A percentile compares a stretch with the other conserved stretches of the same genome.
These are phyloP conservation scores for Luffa acutangula DNA, from an alignment of 306 rosid genomes.

Conservation along the genomic window DNA sequence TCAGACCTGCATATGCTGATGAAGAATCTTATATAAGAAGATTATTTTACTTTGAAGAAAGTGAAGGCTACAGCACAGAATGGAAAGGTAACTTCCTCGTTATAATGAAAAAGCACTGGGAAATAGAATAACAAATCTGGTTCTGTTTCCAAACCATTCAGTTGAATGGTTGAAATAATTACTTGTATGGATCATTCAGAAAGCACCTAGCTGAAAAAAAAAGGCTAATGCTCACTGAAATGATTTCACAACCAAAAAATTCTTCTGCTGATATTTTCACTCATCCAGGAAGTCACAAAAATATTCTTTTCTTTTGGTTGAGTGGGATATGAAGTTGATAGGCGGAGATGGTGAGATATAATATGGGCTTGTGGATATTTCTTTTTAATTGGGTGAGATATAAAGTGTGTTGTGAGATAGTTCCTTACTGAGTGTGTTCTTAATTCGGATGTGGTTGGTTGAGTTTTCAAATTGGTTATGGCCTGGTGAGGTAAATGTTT, in stretches of 20 bases:
- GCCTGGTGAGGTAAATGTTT: too few species aligned
- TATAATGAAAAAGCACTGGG: neutral
- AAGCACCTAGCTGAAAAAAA: neutral
- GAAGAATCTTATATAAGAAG: constrained; percentile 59
- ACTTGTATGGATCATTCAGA: neutral
- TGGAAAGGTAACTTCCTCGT: constrained; percentile 45
- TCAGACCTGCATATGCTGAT: constrained; percentile 68
- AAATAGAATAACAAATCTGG: neutral
- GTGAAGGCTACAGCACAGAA: constrained; percentile 41
- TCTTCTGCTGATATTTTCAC: neutral
- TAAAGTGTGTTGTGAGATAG: neutral
- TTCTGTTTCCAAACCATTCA: neutral
- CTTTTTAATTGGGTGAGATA: neutral
- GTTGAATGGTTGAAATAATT: neutral
- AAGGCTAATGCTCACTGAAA: too few species aligned
- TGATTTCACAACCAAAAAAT: neutral
- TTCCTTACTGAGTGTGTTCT: neutral
- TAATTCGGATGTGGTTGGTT: too few species aligned
- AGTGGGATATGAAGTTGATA: neutral
- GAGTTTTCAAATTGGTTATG: too few species aligned
- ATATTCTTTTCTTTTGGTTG: neutral
- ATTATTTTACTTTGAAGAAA: constrained; percentile 37
- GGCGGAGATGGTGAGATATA: neutral
- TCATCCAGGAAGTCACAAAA: too few species aligned
- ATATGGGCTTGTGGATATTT: neutral